Percentiles rank a stretch among this genome's conserved stretches.
phyloP scores from a whole-genome alignment of 768 basidiomycete genomes.

The Macrolepiota albuminosa region DNA sequence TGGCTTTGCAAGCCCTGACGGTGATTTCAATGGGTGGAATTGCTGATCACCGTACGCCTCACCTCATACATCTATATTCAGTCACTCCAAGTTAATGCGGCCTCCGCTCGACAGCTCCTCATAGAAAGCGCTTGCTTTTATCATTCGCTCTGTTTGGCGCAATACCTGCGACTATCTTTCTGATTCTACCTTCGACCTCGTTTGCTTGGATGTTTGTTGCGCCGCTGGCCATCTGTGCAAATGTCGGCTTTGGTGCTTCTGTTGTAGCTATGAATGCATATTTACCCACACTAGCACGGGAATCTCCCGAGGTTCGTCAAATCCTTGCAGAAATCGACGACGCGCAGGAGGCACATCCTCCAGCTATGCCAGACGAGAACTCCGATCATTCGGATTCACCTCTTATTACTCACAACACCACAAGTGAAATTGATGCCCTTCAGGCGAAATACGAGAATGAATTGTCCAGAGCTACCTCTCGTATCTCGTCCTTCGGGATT shows the following conservation, averaged over 20 bases:
- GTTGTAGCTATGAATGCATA: constrained; percentile 91
- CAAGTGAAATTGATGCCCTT: constrained; percentile 18
- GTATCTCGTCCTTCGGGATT: constrained; percentile 81
- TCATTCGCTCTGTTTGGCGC: constrained; percentile 73
- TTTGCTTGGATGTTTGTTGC: constrained; percentile 66
- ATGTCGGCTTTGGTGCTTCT: constrained; percentile 82
- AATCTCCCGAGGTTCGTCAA: constrained; percentile 52
- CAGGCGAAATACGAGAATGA: constrained; percentile 45
- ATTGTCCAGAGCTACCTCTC: constrained; percentile 72
- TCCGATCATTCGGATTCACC: constrained; percentile 32
- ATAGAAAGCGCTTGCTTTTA: constrained; percentile 76
- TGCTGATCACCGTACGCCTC: constrained; percentile 77
- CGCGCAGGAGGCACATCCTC: constrained; percentile 14
- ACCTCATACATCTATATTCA: constrained; percentile 6
- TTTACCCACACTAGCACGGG: constrained; percentile 67
- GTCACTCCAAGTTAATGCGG: neutral
- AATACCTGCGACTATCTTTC: constrained; percentile 60
- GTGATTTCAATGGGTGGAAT: constrained; percentile 93
- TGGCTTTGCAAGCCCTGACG: constrained; percentile 86
- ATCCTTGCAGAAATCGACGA: constrained; percentile 30
- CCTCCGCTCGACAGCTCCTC: constrained; percentile 36
- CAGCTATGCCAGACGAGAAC: constrained; percentile 9
- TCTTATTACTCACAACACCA: constrained; percentile 25
- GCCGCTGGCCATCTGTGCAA: constrained; percentile 69
- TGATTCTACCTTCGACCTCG: constrained; percentile 68